Percentiles rank a stretch among this genome's conserved stretches.
Conservation (phyloP, 2,329 filamentous ascomycete genomes). For the Ascochyta clinopodiicola region DNA sequence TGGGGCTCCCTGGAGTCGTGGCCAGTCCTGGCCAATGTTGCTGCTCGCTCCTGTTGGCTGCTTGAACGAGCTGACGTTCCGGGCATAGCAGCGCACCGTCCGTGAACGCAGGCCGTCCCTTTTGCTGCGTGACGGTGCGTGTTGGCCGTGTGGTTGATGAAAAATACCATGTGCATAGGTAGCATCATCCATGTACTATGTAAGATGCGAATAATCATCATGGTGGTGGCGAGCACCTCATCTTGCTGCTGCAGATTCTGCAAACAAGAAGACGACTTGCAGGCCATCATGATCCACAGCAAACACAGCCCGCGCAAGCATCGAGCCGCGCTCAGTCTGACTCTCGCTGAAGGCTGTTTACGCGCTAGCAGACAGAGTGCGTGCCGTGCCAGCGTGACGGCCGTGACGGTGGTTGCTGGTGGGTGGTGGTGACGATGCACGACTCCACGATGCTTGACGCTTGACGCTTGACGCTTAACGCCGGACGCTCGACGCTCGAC, state of each 20-base stretch:
- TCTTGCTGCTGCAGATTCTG: constrained; percentile 1
- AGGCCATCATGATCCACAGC: neutral
- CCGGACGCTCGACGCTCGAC: neutral
- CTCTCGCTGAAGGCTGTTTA: neutral
- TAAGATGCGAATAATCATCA: no score
- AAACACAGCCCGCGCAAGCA: constrained; percentile 4
- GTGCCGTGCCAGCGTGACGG: constrained; percentile 13
- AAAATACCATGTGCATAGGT: no score
- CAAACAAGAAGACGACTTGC: no score
- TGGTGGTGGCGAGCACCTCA: neutral
- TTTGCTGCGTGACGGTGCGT: no score
- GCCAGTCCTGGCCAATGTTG: neutral
- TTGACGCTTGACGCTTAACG: neutral
- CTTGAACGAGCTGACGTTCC: constrained; percentile 8
- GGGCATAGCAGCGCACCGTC: constrained; percentile 7
- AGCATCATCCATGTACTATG: no score
- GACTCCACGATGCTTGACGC: neutral
- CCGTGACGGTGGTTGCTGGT: neutral
- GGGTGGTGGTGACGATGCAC: constrained; percentile 8
- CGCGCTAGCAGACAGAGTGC: constrained; percentile 3
- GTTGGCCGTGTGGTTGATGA: no score
- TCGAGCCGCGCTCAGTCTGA: constrained; percentile 1
- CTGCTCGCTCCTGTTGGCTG: no score
- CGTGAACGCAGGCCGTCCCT: no score
- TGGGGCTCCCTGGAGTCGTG: neutral